Evolutionary conservation across 208 protist species (phyloP).

Genomic region (Leptomonas pyrrhocoris): DNA sequence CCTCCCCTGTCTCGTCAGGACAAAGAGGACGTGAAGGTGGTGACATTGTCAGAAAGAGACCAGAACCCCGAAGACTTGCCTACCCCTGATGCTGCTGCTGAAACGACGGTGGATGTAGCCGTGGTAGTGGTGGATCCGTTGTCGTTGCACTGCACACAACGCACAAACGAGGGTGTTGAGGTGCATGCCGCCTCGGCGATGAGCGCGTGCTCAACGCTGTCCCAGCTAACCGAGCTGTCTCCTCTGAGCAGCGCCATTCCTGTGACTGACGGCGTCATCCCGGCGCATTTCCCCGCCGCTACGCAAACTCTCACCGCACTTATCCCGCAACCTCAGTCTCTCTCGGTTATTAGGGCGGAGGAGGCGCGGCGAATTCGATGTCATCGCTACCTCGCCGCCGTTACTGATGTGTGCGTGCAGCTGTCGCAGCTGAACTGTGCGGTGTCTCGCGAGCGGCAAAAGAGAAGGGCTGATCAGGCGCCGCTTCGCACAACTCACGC

Average conservation of each 20-base stretch:
- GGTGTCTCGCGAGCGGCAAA: slow-evolving; percentile 19
- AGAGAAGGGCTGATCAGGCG: background rate
- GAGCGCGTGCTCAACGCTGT: background rate
- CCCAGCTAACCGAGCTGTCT: background rate
- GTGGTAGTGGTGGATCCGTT: slow-evolving; percentile 13
- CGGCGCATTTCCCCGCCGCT: background rate
- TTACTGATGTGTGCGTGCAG: slow-evolving; percentile 44
- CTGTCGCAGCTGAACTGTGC: slow-evolving; percentile 54
- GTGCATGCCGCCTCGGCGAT: background rate
- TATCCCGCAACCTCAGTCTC: background rate
- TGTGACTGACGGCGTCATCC: background rate
- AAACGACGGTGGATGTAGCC: background rate
- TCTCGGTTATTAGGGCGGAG: background rate
- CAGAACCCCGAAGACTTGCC: no score
- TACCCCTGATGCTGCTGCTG: background rate
- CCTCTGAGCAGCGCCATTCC: background rate
- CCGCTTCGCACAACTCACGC: background rate
- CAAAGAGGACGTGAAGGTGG: no score
- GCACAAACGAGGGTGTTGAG: slow-evolving; percentile 16
- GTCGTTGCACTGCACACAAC: background rate
- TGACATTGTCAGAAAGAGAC: no score
- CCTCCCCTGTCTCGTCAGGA: background rate
- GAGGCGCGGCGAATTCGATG: slow-evolving; percentile 3
- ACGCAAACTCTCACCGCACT: no score
- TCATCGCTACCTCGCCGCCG: slow-evolving; percentile 33